Base-by-base conservation (phyloP, 768 basidiomycete species). In the Phanerochaete sordida region DNA sequence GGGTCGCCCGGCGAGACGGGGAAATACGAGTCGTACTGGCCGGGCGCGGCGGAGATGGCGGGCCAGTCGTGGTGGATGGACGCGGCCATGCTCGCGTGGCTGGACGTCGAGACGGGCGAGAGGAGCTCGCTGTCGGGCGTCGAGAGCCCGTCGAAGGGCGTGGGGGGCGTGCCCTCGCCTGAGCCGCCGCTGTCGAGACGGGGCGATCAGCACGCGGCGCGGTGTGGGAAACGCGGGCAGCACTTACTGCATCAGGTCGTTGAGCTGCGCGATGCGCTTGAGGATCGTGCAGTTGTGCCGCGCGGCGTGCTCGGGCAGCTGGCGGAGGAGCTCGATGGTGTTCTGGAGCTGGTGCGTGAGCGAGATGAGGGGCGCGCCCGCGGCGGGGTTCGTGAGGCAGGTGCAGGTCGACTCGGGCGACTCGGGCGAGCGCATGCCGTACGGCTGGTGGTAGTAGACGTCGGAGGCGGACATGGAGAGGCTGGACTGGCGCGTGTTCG, bases 1-100 rank as follows among this genome's bases (percentile, higher is more conserved):
- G 61, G 62, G 50, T 69, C 65, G 21, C 83, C 53, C 74, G 73
- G 58, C 45, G 80, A 73, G 61, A 85, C 76, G 33, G 87, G 83
- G 68, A 90, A 90, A 72, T 90, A 90, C 5, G 88, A 78, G 57
- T 85, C 87, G 73, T 86, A 89, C 31, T 50, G 58, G n/a, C 82
- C 80, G 15, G 77, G 71, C 28, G 81, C 67, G 24, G 76, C 66
- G 69, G 66, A 62, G 24, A 86, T 76, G 59, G 81, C 76, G 64
- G 77, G 82, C 87, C 86, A 87, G 59, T 66, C 68, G 55, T 64
- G 67, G 16, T 62, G 44, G 81, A 64, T 84, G 81, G 43, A 82
- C 81, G 57, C 83, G 78, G 66, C 82, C 80, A 69, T 76, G 64
- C 70, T 69, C 64, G 73, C 72, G 70, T 76, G 75, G 62, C 71